These are phyloP conservation scores for Polygonum aviculare DNA, from an alignment of 148 eudicot genomes.

Conservation along the genomic window DNA sequence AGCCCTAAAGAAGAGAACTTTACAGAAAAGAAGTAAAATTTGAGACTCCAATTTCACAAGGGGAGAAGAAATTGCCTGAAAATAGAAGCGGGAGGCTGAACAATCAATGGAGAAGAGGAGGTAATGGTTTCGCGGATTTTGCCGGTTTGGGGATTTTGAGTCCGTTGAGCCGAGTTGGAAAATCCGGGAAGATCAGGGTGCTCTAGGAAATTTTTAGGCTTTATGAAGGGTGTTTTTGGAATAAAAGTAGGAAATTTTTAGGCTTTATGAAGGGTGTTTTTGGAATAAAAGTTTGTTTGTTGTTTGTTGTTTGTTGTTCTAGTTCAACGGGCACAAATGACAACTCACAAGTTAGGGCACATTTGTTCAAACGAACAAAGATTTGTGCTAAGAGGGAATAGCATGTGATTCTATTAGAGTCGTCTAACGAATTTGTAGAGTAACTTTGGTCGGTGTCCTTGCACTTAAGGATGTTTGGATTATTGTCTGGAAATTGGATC, in stretches of 20 bases:
- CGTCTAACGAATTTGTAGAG: too few relatives aligned
- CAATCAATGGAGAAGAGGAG: not conserved
- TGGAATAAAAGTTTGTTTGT: not conserved
- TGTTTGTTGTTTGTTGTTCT: too few relatives aligned
- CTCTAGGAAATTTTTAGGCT: not conserved
- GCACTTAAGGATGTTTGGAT: too few relatives aligned
- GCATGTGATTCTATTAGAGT: too few relatives aligned
- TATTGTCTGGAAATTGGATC: too few relatives aligned
- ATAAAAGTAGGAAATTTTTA: not conserved
- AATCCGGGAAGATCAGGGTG: not conserved
- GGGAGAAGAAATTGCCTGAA: not conserved
- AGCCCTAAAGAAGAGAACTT: not conserved
- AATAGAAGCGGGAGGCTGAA: not conserved
- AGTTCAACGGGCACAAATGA: too few relatives aligned
- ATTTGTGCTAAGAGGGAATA: too few relatives aligned
- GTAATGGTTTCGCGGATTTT: not conserved
- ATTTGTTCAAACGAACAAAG: too few relatives aligned
- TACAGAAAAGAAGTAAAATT: not conserved
- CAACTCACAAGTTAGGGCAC: too few relatives aligned
- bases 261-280: not conserved
- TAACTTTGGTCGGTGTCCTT: too few relatives aligned
- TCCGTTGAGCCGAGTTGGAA: not conserved
- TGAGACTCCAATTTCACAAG: not conserved
- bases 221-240: not conserved
- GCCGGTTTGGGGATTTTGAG: not conserved